These are phyloP conservation scores for Geopyxis carbonaria DNA, from an alignment of 495 filamentous ascomycete genomes.

Conservation along the genomic window DNA sequence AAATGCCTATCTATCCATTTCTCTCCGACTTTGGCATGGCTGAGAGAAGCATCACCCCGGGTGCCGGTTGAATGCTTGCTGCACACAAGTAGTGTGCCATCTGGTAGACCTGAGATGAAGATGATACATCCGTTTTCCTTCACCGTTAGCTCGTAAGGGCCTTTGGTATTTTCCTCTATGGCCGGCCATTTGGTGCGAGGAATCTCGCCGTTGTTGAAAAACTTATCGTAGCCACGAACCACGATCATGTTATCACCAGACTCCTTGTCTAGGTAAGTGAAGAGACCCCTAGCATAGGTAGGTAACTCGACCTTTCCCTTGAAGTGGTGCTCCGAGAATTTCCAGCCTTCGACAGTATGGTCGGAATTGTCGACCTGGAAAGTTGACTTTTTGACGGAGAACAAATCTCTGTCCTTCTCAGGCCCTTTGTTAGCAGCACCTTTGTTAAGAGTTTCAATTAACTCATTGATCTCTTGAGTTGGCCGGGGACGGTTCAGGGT, in stretches of 20 bases:
- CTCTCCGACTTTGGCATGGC: conserved; percentile 78
- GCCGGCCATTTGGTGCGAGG: conserved; percentile 61
- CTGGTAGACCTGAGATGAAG: conserved; percentile 81
- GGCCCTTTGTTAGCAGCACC: conserved; percentile 31
- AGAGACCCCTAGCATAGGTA: conserved; percentile 81
- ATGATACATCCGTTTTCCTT: conserved; percentile 99
- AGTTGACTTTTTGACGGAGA: conserved; percentile 56
- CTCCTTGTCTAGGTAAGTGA: conserved; percentile 47
- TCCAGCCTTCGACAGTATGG: conserved; percentile 72
- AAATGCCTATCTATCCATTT: conserved; percentile 70
- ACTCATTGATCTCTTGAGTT: conserved; percentile 31
- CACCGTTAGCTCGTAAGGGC: conserved; percentile 85
- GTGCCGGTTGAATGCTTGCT: conserved; percentile 92
- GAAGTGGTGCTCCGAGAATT: conserved; percentile 86
- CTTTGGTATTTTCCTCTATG: conserved; percentile 57
- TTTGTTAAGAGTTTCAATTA: conserved; percentile 33
- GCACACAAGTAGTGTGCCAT: conserved; percentile 75
- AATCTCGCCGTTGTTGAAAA: conserved; percentile 84
- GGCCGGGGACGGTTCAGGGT: conserved; percentile 31
- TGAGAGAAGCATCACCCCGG: conserved; percentile 46
- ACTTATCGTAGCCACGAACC: conserved; percentile 90
- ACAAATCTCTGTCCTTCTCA: conserved; percentile 33
- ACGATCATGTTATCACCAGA: conserved; percentile 57
- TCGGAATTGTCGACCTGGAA: conserved; percentile 45
- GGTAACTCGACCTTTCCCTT: conserved; percentile 59